phyloP scores from a whole-genome alignment of 163 green algal genomes.

The Chloromonas sp. region DNA sequence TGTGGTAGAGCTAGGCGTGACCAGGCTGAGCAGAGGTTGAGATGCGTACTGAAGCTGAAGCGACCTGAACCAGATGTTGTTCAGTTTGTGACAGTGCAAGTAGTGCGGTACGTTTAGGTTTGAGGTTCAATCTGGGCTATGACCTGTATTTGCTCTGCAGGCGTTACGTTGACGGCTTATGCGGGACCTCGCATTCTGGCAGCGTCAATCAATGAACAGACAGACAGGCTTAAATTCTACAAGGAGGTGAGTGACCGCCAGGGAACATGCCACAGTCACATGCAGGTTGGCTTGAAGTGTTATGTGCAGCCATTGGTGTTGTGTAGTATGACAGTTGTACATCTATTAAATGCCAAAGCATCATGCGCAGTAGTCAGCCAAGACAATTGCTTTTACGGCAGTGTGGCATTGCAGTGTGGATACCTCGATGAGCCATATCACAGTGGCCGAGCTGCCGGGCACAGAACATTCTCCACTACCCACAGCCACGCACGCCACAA shows the following conservation, averaged over 20 bases:
- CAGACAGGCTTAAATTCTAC: slow-evolving; percentile 70
- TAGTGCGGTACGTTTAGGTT: not conserved
- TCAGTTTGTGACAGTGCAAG: not conserved
- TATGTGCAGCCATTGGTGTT: too few relatives aligned
- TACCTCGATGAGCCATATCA: too few relatives aligned
- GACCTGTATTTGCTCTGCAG: slow-evolving; percentile 1
- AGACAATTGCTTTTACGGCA: not conserved
- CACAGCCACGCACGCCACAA: not conserved
- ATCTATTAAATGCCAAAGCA: not conserved
- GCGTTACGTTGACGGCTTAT: slow-evolving; percentile 64
- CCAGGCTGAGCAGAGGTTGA: too few relatives aligned
- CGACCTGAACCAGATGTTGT: not conserved
- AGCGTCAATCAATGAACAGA: slow-evolving; percentile 48
- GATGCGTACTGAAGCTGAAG: not conserved
- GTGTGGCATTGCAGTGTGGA: not conserved
- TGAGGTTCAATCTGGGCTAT: too few relatives aligned
- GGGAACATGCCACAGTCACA: not conserved
- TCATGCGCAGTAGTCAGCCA: too few relatives aligned
- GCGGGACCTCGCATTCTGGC: slow-evolving; percentile 56
- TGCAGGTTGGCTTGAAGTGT: too few relatives aligned
- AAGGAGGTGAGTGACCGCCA: slow-evolving; percentile 32
- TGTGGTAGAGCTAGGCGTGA: too few relatives aligned
- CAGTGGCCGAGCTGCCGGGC: not conserved
- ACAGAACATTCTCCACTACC: not conserved
- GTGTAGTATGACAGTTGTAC: not conserved